Evolutionary conservation across 2,329 filamentous ascomycete species (phyloP), one percentile per base, ranked within the genome.

Genomic region (Cadophora luteo-olivacea): DNA sequence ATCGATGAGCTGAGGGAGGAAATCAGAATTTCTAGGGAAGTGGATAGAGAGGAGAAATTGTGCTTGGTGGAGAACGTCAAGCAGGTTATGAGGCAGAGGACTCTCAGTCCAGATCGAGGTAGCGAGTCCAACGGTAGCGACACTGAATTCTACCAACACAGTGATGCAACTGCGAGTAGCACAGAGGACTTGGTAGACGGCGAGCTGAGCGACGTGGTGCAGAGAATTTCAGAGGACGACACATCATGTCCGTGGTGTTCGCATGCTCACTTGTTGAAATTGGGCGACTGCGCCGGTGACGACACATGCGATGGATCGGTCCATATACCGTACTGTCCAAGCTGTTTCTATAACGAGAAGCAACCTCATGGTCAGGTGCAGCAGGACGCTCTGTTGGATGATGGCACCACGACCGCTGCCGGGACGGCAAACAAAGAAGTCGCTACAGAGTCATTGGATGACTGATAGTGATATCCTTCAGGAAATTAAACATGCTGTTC

Each of bases 21-120:
- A 16, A 49, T 60, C 8, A 22, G 41, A 38, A 64, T 25, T 8
- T n/a, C 11, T 2, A 54, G 61, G 38, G 61, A 64, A 38, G 64
- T 61, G 54, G 64, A 65, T 29, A 25, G 55, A n/a, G 64, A 65
- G 12, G 64, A 65, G 54, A 65, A 65, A 14, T 3, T 65, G 19
- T 60, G 54, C 8, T n/a, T 65, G 64, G 58, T 65, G 12, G 55
- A 52, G n/a, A 58, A 12, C 16, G 32, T 61, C 16, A 32, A 60
- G 29, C 38, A 65, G 14, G n/a, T 65, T n/a, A 41, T 33, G n/a
- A 22, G 24, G 52, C 36, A 22, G n/a, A 9, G 38, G 8, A 52
- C 22, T 3, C n/a, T 8, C 6, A 60, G 19, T 2, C 7, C 32
- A 32, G n/a, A 8, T 2, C 25, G 33, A 41, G 22, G 25, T 8